Evolutionary conservation across 1,284 basidiomycete species (phyloP).

Genomic region (Ustilago nuda): DNA sequence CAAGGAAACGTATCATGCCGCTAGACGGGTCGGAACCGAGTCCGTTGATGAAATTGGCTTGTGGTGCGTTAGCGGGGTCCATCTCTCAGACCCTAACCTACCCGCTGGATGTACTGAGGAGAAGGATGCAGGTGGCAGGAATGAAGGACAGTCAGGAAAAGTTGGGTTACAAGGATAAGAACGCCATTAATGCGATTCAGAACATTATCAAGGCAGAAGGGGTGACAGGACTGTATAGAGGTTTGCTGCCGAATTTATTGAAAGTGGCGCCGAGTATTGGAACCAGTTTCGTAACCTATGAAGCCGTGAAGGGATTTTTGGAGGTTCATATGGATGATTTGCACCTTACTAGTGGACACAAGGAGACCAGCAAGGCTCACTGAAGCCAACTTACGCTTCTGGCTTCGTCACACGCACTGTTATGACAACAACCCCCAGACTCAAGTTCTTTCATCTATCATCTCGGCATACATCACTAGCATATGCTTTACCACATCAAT

Average conservation of each 20-base stretch:
- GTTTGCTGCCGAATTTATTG: conserved; percentile 91
- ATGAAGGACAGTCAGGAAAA: conserved; percentile 75
- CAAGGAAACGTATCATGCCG: conserved; percentile 59
- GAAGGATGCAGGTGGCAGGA: conserved; percentile 95
- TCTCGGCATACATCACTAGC: too few species aligned
- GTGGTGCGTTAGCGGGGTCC: conserved; percentile 73
- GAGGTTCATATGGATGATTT: conserved; percentile 45
- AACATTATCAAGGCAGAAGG: conserved; percentile 82
- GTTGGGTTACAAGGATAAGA: conserved; percentile 78
- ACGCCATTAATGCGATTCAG: conserved; percentile 76
- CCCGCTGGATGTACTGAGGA: conserved; percentile 90
- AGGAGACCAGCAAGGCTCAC: conserved; percentile 16
- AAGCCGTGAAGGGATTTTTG: conserved; percentile 52
- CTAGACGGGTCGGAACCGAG: conserved; percentile 60
- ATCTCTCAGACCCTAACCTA: conserved; percentile 94
- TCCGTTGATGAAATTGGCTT: conserved; percentile 68
- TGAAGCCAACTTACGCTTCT: background rate
- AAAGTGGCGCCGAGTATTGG: conserved; percentile 72
- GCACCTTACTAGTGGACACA: conserved; percentile 7
- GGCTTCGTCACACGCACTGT: too few species aligned
- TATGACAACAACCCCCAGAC: too few species aligned
- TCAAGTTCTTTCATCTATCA: background rate
- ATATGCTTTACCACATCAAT: too few species aligned
- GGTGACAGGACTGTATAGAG: conserved; percentile 80
- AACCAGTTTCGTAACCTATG: conserved; percentile 63